phyloP scores from a whole-genome alignment of 2,329 filamentous ascomycete genomes.

The Escovopsis sp. region DNA sequence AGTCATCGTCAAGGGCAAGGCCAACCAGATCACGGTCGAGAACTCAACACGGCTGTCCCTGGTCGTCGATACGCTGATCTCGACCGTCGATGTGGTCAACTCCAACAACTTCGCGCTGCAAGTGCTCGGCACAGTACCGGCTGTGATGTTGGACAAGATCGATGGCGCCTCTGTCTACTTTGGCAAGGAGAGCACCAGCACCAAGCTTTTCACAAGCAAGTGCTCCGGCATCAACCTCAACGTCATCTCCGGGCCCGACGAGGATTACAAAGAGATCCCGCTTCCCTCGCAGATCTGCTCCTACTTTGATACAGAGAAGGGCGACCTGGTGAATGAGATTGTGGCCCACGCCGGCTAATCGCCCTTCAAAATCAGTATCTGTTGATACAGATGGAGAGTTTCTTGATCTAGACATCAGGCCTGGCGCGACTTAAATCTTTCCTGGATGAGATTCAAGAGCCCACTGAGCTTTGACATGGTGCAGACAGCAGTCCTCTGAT shows the following conservation, averaged over 20 bases:
- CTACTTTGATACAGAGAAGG: constrained; percentile 52
- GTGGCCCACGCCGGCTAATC: constrained; percentile 76
- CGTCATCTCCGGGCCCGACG: constrained; percentile 53
- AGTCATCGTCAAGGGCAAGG: constrained; percentile 80
- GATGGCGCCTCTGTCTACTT: constrained; percentile 84
- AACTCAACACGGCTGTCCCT: constrained; percentile 75
- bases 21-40: constrained; percentile 91
- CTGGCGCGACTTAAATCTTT: background rate
- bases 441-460: too few species aligned
- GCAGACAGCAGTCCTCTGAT: too few species aligned
- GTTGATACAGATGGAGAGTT: background rate
- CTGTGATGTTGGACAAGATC: constrained; percentile 82
- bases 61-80: constrained; percentile 78
- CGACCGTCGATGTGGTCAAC: constrained; percentile 89
- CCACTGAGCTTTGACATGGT: too few species aligned
- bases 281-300: constrained; percentile 83
- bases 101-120: constrained; percentile 89
- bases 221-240: constrained; percentile 78
- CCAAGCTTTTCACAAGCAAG: constrained; percentile 84
- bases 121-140: constrained; percentile 73
- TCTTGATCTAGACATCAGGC: background rate
- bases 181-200: constrained; percentile 58
- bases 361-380: background rate
- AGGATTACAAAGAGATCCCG: constrained; percentile 76
- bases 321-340: constrained; percentile 78